Evolutionary conservation across 257 asterid species (phyloP), one percentile per base, ranked within the genome.

Genomic region (Oldenlandia corymbosa): DNA sequence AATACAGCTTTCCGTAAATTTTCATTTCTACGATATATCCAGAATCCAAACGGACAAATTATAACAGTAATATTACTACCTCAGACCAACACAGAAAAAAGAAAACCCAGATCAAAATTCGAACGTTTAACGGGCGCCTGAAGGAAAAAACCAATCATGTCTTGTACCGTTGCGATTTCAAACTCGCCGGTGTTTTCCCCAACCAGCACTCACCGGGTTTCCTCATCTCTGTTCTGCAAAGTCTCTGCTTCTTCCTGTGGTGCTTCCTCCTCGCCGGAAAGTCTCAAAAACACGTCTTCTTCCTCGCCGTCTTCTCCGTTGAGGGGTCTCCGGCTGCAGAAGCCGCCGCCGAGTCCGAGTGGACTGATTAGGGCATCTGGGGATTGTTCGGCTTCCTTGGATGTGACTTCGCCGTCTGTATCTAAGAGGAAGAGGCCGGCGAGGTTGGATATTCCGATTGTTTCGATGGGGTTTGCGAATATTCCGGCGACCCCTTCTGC

Each of bases 161-260:
- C 79, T 60, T 77, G 81, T 21, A 59, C 79, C 34, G 73, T 77
- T 21, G 96, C 95, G 0, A 73, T 84, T 64, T 80, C 96, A 24
- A 81, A 60, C 68, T 84, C 97, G 13, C 91, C 93, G 9, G 86
- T 73, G 1, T 90, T 85, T 62, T 79, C 84, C 5, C 81, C 81
- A 2, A 60, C 80, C n/a, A 42, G 62, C n/a, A n/a, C n/a, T n/a
- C n/a, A n/a, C 53, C 68, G 71, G 64, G 41, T 68, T 12, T 56
- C 76, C 27, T 32, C 81, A 10, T 68, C 68, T 21, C 68, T 72
- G 1, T 63, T 76, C 53, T 68, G 73, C 52, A 71, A 66, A 67
- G 50, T 78, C 10, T 65, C 79, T 30, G 58, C 80, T 13, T 31
- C 65, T 42, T 23, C 73, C 34, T 23, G 70, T 54, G 71, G 85